phyloP scores from a whole-genome alignment of 179 eudicot genomes.

The Beta corolliflora region DNA sequence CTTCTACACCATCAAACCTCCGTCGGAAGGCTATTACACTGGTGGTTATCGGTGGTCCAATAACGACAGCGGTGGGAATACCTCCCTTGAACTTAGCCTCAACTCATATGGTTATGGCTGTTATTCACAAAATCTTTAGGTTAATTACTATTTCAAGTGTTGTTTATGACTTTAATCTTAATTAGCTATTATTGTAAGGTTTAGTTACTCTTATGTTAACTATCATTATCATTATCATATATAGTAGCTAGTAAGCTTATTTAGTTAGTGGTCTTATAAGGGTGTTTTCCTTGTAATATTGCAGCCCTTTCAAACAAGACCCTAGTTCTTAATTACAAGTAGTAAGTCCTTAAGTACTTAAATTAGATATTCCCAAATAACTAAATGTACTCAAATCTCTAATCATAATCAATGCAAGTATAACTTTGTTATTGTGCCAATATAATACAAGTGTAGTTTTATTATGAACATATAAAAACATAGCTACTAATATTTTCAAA shows the following conservation, averaged over 20 bases:
- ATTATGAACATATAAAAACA: too few species aligned
- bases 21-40: conserved; percentile 29
- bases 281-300: conserved; percentile 29
- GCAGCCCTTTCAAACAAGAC: conserved; percentile 7
- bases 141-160: background rate
- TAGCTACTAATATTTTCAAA: too few species aligned
- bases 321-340: background rate
- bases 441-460: background rate
- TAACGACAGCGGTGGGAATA: conserved; percentile 24
- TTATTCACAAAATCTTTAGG: conserved; percentile 38
- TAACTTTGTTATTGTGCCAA: background rate
- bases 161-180: background rate
- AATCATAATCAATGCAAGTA: conserved; percentile 18
- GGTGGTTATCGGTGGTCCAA: conserved; percentile 40
- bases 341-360: background rate
- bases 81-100: conserved; percentile 92
- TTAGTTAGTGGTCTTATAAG: conserved; percentile 12
- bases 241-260: background rate
- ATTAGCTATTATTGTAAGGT: background rate
- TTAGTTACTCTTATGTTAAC: conserved; percentile 8
- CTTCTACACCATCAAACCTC: conserved; percentile 30
- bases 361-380: background rate
- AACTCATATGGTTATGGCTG: conserved; percentile 64
- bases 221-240: conserved; percentile 21
- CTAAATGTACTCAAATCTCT: background rate